Conservation (phyloP, 805 yeast genomes). For the Millerozyma miso region DNA sequence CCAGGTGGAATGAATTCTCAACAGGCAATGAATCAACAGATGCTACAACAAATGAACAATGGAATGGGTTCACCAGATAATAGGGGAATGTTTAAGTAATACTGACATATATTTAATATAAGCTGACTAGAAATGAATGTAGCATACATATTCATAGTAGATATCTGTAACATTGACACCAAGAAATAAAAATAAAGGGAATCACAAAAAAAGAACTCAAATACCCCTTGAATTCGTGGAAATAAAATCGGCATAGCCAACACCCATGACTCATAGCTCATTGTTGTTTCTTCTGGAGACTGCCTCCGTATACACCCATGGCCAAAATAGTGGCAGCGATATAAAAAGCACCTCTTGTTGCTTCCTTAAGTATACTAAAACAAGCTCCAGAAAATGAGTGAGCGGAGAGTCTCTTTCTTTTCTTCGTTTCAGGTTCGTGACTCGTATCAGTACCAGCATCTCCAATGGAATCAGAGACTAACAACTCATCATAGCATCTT, state of each 20-base stretch:
- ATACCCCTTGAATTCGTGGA: no score
- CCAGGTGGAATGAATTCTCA: slow-evolving; percentile 9
- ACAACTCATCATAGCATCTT: not conserved
- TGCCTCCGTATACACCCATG: slow-evolving; percentile 33
- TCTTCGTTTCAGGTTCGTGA: slow-evolving; percentile 10
- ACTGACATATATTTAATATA: not conserved
- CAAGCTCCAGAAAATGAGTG: not conserved
- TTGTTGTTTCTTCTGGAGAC: slow-evolving; percentile 5
- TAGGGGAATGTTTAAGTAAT: not conserved
- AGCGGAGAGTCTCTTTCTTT: not conserved
- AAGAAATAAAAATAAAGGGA: not conserved
- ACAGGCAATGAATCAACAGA: slow-evolving; percentile 16
- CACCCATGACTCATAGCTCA: no score
- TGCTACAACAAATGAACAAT: slow-evolving; percentile 13
- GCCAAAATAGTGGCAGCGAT: slow-evolving; percentile 29
- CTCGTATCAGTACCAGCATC: slow-evolving; percentile 1
- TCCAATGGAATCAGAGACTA: slow-evolving; percentile 4
- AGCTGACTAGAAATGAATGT: slow-evolving; percentile 15
- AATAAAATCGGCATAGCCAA: no score
- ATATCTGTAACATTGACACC: not conserved
- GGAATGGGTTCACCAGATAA: slow-evolving; percentile 4
- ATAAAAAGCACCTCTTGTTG: slow-evolving; percentile 29
- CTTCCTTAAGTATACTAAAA: slow-evolving; percentile 17
- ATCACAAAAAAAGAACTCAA: no score
- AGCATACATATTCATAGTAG: slow-evolving; percentile 1